These are phyloP conservation scores for Talaromyces pinophilus DNA, from an alignment of 2,329 filamentous ascomycete species.

Conservation along the genomic window DNA sequence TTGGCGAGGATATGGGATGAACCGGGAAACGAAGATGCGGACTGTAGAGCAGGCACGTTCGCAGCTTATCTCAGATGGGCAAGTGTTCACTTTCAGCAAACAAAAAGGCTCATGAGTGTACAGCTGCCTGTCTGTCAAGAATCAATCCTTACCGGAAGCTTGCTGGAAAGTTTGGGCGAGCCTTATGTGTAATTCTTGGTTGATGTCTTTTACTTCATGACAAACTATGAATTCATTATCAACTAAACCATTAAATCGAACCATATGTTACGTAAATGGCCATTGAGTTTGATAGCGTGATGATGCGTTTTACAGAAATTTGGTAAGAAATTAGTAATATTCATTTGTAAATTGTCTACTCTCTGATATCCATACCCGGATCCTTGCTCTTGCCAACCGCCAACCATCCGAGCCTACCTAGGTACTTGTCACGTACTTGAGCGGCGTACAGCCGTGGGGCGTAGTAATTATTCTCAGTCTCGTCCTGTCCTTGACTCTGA, in stretches of 20 bases:
- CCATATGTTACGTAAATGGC: neutral
- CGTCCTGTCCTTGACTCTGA: neutral
- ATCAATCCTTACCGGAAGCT: neutral
- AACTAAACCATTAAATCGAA: neutral
- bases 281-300: neutral
- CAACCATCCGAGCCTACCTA: neutral
- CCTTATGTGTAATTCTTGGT: neutral
- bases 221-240: neutral
- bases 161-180: neutral
- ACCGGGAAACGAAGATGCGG: conserved; percentile 6
- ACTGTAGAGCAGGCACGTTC: neutral
- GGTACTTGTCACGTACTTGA: neutral
- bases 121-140: neutral
- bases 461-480: neutral
- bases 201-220: neutral
- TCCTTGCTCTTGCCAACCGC: neutral
- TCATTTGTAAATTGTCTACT: too few relatives aligned
- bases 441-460: neutral
- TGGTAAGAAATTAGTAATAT: too few relatives aligned
- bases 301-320: neutral
- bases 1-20: neutral
- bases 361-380: neutral
- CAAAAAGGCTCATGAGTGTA: neutral
- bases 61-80: conserved; percentile 1
- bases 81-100: conserved; percentile 11